phyloP scores from a whole-genome alignment of 176 grass and related monocot genomes.

The Oryza glumipatula region DNA sequence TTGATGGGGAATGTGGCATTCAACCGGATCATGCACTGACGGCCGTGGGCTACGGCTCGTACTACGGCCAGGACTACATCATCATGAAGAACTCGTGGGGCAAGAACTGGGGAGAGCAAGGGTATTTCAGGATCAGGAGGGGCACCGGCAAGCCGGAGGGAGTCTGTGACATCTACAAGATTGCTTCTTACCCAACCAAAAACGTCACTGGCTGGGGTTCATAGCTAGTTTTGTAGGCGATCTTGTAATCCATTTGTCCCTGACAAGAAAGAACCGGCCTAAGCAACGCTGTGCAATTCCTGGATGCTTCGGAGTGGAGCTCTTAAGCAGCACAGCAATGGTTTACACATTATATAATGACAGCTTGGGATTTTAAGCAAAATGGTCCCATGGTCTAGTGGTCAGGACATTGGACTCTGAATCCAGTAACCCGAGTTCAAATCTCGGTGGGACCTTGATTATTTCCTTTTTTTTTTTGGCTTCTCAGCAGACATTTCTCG shows the following conservation, averaged over 20 bases:
- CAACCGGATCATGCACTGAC: constrained; percentile 74
- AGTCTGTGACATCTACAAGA: constrained; percentile 63
- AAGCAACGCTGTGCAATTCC: neutral
- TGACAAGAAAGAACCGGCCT: neutral
- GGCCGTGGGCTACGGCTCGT: constrained; percentile 75
- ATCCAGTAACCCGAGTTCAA: constrained; percentile 66
- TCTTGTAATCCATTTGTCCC: constrained; percentile 31
- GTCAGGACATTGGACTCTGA: constrained; percentile 65
- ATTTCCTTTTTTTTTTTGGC: too few relatives aligned
- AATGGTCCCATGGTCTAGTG: constrained; percentile 58
- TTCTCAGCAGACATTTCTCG: too few relatives aligned
- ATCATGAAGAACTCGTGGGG: constrained; percentile 92
- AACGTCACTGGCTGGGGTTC: constrained; percentile 13
- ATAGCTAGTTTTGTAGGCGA: constrained; percentile 28
- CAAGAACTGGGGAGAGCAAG: constrained; percentile 67
- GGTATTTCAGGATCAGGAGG: constrained; percentile 79
- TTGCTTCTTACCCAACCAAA: constrained; percentile 84
- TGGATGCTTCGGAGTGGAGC: neutral
- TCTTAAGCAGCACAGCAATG: too few relatives aligned
- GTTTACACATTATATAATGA: accelerated
- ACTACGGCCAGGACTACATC: constrained; percentile 60
- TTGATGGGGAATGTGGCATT: constrained; percentile 63
- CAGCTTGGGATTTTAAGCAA: accelerated
- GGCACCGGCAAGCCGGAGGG: constrained; percentile 70
- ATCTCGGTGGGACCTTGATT: constrained; percentile 40